Evolutionary conservation across 305 asterid genomes (phyloP).

Genomic region (Fraxinus ornus): DNA sequence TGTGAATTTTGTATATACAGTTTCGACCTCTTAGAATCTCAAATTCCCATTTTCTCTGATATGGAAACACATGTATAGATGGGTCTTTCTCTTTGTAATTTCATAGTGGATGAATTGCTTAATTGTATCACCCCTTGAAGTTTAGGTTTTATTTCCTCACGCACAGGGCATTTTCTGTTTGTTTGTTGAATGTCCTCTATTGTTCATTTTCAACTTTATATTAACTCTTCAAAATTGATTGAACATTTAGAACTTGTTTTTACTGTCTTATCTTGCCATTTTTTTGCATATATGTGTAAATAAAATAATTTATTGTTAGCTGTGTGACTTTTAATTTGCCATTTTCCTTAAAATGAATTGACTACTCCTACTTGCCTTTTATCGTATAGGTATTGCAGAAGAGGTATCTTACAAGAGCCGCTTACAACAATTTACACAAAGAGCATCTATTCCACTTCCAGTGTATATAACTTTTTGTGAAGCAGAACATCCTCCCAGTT

Average conservation of each 20-base stretch:
- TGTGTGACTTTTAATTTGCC: neutral
- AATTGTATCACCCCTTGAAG: neutral
- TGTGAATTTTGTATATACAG: neutral
- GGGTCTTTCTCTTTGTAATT: neutral
- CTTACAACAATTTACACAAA: conserved; percentile 44
- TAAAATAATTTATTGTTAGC: neutral
- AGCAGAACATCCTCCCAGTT: conserved; percentile 37
- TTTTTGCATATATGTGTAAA: too few species aligned
- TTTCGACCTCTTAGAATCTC: neutral
- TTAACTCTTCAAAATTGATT: neutral
- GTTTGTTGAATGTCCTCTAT: neutral
- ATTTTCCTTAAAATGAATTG: neutral
- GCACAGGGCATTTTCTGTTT: neutral
- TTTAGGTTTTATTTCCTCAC: neutral
- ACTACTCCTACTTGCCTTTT: conserved; percentile 1
- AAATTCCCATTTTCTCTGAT: neutral
- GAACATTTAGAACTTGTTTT: neutral
- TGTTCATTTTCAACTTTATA: neutral
- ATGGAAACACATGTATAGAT: neutral
- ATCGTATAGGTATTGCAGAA: conserved; percentile 12
- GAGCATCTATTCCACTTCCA: conserved; percentile 41
- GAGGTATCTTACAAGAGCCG: conserved; percentile 32
- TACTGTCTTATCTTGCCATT: neutral
- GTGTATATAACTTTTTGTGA: conserved; percentile 34
- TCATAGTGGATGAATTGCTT: neutral